phyloP scores from a whole-genome alignment of 345 rosid genomes.

The Salix koriyanagi region DNA sequence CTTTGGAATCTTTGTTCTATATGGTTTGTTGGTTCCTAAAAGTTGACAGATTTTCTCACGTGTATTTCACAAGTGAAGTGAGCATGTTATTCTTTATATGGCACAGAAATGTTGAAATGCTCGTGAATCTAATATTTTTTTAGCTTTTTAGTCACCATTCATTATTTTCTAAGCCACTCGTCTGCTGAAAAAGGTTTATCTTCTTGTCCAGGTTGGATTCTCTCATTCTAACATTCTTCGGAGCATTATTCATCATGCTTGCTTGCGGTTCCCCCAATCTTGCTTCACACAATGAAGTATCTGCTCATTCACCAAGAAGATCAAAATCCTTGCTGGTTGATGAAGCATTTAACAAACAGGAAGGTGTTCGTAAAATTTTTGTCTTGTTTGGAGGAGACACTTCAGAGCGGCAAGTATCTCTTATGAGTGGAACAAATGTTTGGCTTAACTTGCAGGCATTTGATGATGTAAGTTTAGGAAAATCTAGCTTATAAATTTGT shows the following conservation, averaged over 20 bases:
- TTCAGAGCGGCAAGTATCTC: conserved; percentile 96
- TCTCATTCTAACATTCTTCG: conserved; percentile 85
- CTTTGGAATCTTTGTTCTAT: conserved; percentile 8
- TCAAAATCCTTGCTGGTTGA: conserved; percentile 21
- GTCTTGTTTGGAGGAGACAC: conserved; percentile 89
- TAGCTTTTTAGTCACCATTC: neutral
- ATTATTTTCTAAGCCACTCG: conserved; percentile 2
- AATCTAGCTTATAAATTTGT: conserved; percentile 1
- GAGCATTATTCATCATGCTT: conserved; percentile 63
- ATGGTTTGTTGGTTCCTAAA: neutral
- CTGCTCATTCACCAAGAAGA: conserved; percentile 36
- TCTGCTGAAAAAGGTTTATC: conserved; percentile 5
- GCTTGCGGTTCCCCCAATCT: conserved; percentile 75
- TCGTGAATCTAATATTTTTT: neutral
- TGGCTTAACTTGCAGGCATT: conserved; percentile 88
- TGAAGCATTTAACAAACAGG: conserved; percentile 26
- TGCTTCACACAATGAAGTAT: conserved; percentile 34
- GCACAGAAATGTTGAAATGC: neutral
- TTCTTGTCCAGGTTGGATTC: conserved; percentile 77
- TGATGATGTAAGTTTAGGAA: conserved; percentile 58
- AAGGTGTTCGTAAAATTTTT: conserved; percentile 52
- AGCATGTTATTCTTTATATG: neutral
- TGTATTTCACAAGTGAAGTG: neutral
- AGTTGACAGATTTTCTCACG: neutral
- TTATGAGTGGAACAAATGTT: conserved; percentile 92